Evolutionary conservation across 2,329 filamentous ascomycete genomes (phyloP).

Genomic region (Graphilbum ipis-grandicollis): DNA sequence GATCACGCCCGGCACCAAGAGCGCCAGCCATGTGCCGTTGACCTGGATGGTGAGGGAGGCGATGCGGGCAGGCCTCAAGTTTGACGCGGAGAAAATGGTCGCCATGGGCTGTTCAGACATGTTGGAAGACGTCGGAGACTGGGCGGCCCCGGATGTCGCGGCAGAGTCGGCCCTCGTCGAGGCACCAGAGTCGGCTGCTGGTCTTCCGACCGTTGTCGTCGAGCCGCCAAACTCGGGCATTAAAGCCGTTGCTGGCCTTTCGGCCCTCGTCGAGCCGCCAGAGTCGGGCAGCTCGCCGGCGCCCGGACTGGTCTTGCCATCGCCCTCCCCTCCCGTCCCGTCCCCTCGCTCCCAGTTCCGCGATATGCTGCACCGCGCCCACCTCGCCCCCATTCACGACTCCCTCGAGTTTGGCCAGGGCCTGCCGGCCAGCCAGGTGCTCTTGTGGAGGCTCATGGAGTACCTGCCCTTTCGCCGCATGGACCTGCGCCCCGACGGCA

Average conservation of each 20-base stretch:
- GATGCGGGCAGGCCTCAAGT: conserved; percentile 46
- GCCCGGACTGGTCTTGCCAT: too few species aligned
- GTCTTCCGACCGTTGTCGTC: too few species aligned
- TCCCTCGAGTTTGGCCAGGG: conserved; percentile 49
- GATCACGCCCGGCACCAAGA: conserved; percentile 34
- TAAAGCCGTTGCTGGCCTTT: too few species aligned
- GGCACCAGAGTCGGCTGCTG: too few species aligned
- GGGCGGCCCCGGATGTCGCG: not conserved
- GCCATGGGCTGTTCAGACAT: conserved; percentile 43
- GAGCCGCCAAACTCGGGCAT: too few species aligned
- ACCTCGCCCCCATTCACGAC: conserved; percentile 46
- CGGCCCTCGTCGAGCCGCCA: too few species aligned
- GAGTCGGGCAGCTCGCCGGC: too few species aligned
- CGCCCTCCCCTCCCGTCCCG: too few species aligned
- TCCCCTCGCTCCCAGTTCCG: conserved; percentile 27
- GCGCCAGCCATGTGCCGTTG: conserved; percentile 46
- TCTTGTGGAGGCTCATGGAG: conserved; percentile 65
- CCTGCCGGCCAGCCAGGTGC: conserved; percentile 33
- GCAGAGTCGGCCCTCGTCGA: not conserved
- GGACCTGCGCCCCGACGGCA: conserved; percentile 58
- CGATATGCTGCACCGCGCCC: conserved; percentile 38
- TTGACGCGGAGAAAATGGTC: conserved; percentile 51
- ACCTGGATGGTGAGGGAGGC: conserved; percentile 49
- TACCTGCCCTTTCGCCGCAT: conserved; percentile 67
- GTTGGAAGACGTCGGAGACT: conserved; percentile 16